Percentiles rank a stretch among this genome's conserved stretches.
Evolutionary conservation across 768 basidiomycete genomes (phyloP).

Genomic region (Collybiopsis luxurians): DNA sequence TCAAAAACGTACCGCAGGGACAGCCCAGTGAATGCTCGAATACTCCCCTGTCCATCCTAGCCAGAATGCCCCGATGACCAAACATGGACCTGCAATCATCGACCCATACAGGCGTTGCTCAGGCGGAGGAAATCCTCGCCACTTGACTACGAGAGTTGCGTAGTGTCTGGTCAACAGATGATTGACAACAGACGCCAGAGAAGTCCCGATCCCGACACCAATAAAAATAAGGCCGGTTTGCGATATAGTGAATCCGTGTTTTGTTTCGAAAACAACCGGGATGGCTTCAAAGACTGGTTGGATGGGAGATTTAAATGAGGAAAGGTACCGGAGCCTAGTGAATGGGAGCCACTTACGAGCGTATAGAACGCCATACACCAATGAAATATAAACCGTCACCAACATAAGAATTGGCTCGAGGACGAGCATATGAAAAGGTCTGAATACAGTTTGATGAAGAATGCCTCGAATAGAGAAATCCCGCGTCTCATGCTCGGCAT

Average conservation of each 20-base stretch:
- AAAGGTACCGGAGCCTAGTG: too few relatives aligned
- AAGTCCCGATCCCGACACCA: conserved; percentile 33
- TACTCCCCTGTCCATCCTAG: conserved; percentile 38
- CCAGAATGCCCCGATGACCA: conserved; percentile 36
- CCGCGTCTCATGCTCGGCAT: conserved; percentile 36
- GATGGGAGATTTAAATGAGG: conserved; percentile 29
- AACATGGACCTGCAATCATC: conserved; percentile 33
- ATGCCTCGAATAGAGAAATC: conserved; percentile 28
- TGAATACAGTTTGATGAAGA: conserved; percentile 31
- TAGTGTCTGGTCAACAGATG: neutral
- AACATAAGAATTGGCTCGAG: conserved; percentile 50
- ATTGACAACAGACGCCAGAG: conserved; percentile 25
- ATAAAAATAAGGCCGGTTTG: conserved; percentile 38
- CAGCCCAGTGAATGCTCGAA: conserved; percentile 7
- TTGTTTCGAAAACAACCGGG: conserved; percentile 33
- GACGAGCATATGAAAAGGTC: conserved; percentile 49
- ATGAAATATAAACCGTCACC: conserved; percentile 45
- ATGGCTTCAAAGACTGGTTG: conserved; percentile 32
- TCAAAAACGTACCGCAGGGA: neutral
- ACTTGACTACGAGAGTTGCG: conserved; percentile 25
- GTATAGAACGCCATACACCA: conserved; percentile 51
- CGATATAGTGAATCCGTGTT: conserved; percentile 32
- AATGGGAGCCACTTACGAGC: conserved; percentile 46
- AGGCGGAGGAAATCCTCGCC: conserved; percentile 39
- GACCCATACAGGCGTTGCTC: conserved; percentile 36